Conservation (phyloP, 306 rosid species). For the Adenanthera pavonina region DNA sequence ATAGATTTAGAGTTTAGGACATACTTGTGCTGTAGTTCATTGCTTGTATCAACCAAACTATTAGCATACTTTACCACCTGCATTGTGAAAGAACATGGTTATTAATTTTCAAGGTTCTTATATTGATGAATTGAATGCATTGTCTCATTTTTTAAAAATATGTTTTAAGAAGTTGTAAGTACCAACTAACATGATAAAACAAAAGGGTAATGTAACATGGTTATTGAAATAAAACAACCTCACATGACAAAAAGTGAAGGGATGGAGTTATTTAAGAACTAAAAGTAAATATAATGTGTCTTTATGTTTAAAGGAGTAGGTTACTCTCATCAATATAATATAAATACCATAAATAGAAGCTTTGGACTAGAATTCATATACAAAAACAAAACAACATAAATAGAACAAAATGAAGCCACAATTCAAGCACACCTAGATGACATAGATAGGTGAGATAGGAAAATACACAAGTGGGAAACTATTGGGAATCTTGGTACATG, state of each 20-base stretch:
- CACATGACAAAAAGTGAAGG: background rate
- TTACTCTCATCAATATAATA: too few species aligned
- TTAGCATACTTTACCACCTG: slow-evolving; percentile 83
- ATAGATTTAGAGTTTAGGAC: slow-evolving; percentile 31
- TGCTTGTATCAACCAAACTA: slow-evolving; percentile 75
- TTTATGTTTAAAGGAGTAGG: too few species aligned
- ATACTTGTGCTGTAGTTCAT: slow-evolving; percentile 83
- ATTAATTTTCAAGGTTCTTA: slow-evolving; percentile 7
- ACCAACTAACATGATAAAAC: background rate
- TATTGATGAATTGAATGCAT: slow-evolving; percentile 7
- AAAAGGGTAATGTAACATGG: background rate
- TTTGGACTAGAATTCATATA: too few species aligned
- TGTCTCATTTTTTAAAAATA: slow-evolving; percentile 24
- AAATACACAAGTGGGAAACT: too few species aligned
- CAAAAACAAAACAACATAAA: too few species aligned
- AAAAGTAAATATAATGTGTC: too few species aligned
- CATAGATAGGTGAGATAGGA: too few species aligned
- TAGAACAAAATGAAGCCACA: too few species aligned
- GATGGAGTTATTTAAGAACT: too few species aligned
- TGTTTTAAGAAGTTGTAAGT: background rate
- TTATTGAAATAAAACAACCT: background rate
- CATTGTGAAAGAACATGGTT: slow-evolving; percentile 33
- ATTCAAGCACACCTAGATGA: too few species aligned
- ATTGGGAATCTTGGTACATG: too few species aligned
- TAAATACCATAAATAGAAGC: too few species aligned